Base-by-base conservation (phyloP, 2,329 filamentous ascomycete genomes). In the Epichloe baconii region DNA sequence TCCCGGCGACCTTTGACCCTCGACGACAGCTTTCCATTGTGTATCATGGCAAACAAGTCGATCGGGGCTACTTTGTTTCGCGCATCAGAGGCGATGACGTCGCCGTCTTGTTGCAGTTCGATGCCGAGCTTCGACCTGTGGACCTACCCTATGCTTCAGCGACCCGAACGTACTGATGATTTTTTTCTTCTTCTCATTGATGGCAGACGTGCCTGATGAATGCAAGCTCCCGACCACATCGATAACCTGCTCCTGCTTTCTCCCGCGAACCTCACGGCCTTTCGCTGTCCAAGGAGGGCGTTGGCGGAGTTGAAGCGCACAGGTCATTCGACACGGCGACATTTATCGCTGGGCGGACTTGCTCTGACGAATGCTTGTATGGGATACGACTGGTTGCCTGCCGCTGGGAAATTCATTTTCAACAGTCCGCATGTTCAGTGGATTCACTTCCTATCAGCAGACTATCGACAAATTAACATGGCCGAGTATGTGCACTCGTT, bases 231-330 rank as follows among this genome's bases (percentile, higher is more conserved):
- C 23, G 23, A 7, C 23, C 23, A 26, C 23, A 7, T 26, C 23
- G 23, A 26, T 26, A 2, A 26, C 6, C 23, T 26, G 23, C 7
- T 7, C 23, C 23, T 26, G 23, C 23, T 26, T 26, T 26, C 0
- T 21, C 19, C 21, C 6, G 23, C 23, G 23, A 23, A 23, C 23
- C 26, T 3, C 26, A 8, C 7, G 26, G 2, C 7, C 26, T 23
- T 23, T 31, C 7, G 26, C 56, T 73, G 2, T 54, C 56, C 12
- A 70, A 71, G 48, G 66, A 66, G 2, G 69, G 73, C n/a, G 68
- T 71, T 11, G 71, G 70, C 2, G 72, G 70, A 0, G 71, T 74
- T 51, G 71, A 73, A 52, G 65, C 68, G 7, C 64, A 74, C 52
- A 64, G 71, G 8, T 70, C 66, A 0, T 74, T 74, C 53, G 64